A percentile compares a stretch with the other conserved stretches of the same genome.
Evolutionary conservation across 2,329 filamentous ascomycete genomes (phyloP).

Genomic region (Ceratocystis eucalypticola): DNA sequence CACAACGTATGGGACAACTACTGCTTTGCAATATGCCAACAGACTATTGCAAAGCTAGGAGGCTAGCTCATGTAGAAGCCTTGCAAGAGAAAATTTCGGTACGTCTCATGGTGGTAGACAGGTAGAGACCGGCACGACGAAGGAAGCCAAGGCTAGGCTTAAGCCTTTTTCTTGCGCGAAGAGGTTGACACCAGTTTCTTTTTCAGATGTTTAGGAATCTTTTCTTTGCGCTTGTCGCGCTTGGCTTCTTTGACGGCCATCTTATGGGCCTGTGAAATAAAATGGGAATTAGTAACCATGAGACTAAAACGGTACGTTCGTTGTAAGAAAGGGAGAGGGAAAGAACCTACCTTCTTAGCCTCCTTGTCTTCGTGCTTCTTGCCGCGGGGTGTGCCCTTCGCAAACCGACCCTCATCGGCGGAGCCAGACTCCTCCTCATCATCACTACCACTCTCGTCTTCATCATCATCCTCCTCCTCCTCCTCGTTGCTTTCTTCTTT

Average conservation of each 20-base stretch:
- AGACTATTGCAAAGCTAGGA: background rate
- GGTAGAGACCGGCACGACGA: background rate
- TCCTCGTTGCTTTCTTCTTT: slow-evolving; percentile 26
- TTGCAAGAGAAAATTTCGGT: background rate
- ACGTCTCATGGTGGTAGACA: background rate
- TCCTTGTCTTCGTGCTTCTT: slow-evolving; percentile 88
- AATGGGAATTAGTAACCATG: slow-evolving; percentile 22
- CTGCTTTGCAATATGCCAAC: background rate
- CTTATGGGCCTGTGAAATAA: slow-evolving; percentile 50
- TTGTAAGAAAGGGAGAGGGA: too few species aligned
- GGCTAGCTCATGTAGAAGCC: background rate
- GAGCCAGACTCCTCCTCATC: slow-evolving; percentile 32
- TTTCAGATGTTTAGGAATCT: slow-evolving; percentile 94
- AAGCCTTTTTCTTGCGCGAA: slow-evolving; percentile 45
- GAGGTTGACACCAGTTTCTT: slow-evolving; percentile 63
- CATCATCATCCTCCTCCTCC: slow-evolving; percentile 30
- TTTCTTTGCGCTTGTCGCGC: slow-evolving; percentile 80
- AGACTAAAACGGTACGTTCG: background rate
- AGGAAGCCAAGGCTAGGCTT: slow-evolving; percentile 10
- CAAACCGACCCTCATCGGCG: slow-evolving; percentile 43
- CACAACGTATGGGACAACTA: background rate
- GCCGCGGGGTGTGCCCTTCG: slow-evolving; percentile 58
- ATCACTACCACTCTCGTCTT: slow-evolving; percentile 22
- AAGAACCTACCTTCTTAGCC: slow-evolving; percentile 51
- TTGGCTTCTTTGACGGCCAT: slow-evolving; percentile 88